Percentiles rank a stretch among this genome's conserved stretches.
phyloP scores from a whole-genome alignment of 2,329 filamentous ascomycete genomes.

The Leptodontidium sp. region DNA sequence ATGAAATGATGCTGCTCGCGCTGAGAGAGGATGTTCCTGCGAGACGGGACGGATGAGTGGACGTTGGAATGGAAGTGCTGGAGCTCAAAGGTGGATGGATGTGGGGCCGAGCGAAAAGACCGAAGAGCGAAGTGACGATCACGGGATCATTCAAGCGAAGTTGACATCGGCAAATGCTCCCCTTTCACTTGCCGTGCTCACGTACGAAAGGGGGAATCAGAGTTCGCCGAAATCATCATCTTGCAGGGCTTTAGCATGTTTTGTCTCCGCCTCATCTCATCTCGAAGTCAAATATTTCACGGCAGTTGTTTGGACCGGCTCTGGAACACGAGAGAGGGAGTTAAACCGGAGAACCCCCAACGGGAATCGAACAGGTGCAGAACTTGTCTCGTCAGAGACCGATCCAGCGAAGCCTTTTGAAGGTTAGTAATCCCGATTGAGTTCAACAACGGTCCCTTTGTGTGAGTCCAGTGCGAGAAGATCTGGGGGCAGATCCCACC shows the following conservation, averaged over 20 bases:
- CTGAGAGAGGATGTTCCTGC: slow-evolving; percentile 2
- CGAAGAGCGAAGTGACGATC: background rate
- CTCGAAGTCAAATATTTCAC: slow-evolving; percentile 13
- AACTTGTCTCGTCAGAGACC: background rate
- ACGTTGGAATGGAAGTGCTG: background rate
- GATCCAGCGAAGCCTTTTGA: background rate
- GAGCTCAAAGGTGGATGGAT: background rate
- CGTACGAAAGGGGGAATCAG: background rate
- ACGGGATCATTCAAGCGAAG: background rate
- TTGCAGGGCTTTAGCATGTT: background rate
- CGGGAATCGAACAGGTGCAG: background rate
- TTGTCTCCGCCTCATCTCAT: background rate
- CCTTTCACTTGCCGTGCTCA: slow-evolving; percentile 20
- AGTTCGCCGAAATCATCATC: slow-evolving; percentile 1
- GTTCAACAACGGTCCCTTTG: background rate
- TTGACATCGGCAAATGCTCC: slow-evolving; percentile 20
- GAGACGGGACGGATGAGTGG: background rate
- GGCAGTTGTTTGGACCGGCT: slow-evolving; percentile 19
- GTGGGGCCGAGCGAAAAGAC: background rate
- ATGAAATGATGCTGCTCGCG: background rate
- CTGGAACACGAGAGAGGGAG: background rate
- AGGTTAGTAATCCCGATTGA: slow-evolving; percentile 1
- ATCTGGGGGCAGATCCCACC: background rate
- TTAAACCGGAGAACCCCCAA: slow-evolving; percentile 1
- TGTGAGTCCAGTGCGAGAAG: background rate